phyloP scores from a whole-genome alignment of 208 protist species.

The Crithidia brevicula region DNA sequence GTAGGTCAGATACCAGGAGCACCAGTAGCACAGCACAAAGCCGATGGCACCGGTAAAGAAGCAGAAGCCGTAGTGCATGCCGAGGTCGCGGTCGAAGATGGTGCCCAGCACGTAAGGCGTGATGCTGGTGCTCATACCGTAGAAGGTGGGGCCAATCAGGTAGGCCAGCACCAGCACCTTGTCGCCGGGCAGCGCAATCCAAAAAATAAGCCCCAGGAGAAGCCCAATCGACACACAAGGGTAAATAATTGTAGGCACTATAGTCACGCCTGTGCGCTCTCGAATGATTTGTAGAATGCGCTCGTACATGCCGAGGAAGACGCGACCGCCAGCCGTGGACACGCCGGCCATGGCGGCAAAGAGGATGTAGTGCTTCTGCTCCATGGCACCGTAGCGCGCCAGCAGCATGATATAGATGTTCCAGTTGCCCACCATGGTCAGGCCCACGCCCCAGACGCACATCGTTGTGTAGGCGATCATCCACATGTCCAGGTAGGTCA shows the following conservation, averaged over 20 bases:
- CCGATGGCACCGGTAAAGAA: constrained; percentile 41
- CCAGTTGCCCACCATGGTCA: constrained; percentile 52
- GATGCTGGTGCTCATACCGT: constrained; percentile 51
- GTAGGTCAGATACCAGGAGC: constrained; percentile 46
- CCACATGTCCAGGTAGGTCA: constrained; percentile 61
- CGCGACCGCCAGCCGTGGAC: constrained; percentile 41
- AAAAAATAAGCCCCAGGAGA: constrained; percentile 43
- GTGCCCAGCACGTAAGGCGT: constrained; percentile 54
- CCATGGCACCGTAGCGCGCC: constrained; percentile 32
- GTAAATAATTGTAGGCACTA: constrained; percentile 36
- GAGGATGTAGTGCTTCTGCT: constrained; percentile 56
- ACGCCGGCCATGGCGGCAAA: constrained; percentile 57
- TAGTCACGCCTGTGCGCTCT: constrained; percentile 15
- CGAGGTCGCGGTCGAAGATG: constrained; percentile 57
- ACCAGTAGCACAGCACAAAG: constrained; percentile 50
- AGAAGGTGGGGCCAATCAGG: constrained; percentile 39
- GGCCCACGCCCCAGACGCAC: too few species aligned
- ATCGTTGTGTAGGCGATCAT: constrained; percentile 55
- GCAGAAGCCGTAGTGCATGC: constrained; percentile 68
- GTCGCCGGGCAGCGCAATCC: constrained; percentile 47
- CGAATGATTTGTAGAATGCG: constrained; percentile 30
- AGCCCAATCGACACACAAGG: constrained; percentile 36
- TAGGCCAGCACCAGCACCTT: constrained; percentile 41
- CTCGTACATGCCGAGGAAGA: constrained; percentile 49
- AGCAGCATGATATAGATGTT: constrained; percentile 54